Conservation (phyloP, 495 filamentous ascomycete genomes). For the Penicillium nucicola region DNA sequence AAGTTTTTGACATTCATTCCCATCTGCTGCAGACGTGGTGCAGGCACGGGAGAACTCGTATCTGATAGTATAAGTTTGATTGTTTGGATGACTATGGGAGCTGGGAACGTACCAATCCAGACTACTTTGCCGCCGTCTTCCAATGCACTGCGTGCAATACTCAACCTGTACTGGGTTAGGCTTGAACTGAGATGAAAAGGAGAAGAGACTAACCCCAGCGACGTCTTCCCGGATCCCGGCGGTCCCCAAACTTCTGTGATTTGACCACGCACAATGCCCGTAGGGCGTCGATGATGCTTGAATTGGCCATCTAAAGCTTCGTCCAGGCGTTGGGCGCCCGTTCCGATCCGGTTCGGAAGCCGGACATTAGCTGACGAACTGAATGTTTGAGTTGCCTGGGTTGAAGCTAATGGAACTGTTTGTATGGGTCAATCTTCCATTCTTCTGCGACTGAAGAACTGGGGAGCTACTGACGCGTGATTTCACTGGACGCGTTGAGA, state of each 20-base stretch:
- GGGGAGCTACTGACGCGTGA: constrained; percentile 24
- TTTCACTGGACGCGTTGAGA: constrained; percentile 21
- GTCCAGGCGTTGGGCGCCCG: constrained; percentile 64
- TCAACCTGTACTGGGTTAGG: constrained; percentile 51
- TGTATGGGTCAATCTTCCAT: not conserved
- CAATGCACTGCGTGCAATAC: constrained; percentile 63
- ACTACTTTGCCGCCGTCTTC: constrained; percentile 61
- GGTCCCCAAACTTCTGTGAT: constrained; percentile 90
- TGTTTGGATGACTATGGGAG: not conserved
- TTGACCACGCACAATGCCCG: constrained; percentile 65
- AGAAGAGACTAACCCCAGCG: constrained; percentile 60
- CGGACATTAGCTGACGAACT: constrained; percentile 52
- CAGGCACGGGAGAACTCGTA: constrained; percentile 44
- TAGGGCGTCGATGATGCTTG: constrained; percentile 4
- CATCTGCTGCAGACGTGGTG: constrained; percentile 35
- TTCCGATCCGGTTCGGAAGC: constrained; percentile 52
- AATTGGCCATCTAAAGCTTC: constrained; percentile 32
- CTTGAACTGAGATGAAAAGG: not conserved
- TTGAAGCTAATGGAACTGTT: constrained; percentile 68
- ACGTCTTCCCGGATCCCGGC: constrained; percentile 83
- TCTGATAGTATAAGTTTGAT: constrained; percentile 34
- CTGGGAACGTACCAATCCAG: constrained; percentile 74
- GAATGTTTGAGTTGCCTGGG: constrained; percentile 83
- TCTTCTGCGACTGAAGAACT: not conserved
- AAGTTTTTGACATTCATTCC: constrained; percentile 31